Evolutionary conservation across 2,329 filamentous ascomycete genomes (phyloP).

Genomic region (Chaetomiaceae sp.): DNA sequence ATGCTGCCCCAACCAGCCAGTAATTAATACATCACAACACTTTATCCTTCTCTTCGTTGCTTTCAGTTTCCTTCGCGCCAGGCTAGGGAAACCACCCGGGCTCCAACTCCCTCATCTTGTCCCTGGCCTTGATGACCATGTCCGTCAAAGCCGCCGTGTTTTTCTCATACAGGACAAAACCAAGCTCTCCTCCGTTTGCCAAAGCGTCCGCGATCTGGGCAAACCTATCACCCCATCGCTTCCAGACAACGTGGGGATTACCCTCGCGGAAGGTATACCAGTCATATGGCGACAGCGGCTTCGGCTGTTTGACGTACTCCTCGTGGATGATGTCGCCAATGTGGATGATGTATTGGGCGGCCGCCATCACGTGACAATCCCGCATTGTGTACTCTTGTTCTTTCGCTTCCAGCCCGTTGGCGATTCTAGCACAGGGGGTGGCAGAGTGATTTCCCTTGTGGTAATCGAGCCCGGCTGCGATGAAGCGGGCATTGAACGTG

Average conservation of each 20-base stretch:
- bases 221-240: neutral
- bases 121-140: slow-evolving; percentile 4
- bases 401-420: neutral
- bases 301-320: neutral
- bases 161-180: neutral
- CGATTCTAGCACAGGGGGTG: neutral
- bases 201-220: neutral
- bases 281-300: neutral
- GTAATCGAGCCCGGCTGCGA: neutral
- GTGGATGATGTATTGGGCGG: slow-evolving; percentile 1
- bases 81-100: too few relatives aligned
- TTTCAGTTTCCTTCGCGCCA: too few relatives aligned
- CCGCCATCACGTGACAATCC: slow-evolving; percentile 3
- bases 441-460: neutral
- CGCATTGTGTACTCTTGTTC: neutral
- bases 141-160: neutral
- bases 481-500: neutral
- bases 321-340: neutral
- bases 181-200: neutral
- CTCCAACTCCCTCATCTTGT: slow-evolving; percentile 7
- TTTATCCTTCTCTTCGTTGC: too few relatives aligned
- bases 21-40: too few relatives aligned
- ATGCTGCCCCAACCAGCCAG: too few relatives aligned
- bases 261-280: neutral
- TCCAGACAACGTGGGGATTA: slow-evolving; percentile 2